Percentiles rank a stretch among this genome's conserved stretches.
Evolutionary conservation across 805 yeast species (phyloP).

Genomic region (Peterozyma xylosa): DNA sequence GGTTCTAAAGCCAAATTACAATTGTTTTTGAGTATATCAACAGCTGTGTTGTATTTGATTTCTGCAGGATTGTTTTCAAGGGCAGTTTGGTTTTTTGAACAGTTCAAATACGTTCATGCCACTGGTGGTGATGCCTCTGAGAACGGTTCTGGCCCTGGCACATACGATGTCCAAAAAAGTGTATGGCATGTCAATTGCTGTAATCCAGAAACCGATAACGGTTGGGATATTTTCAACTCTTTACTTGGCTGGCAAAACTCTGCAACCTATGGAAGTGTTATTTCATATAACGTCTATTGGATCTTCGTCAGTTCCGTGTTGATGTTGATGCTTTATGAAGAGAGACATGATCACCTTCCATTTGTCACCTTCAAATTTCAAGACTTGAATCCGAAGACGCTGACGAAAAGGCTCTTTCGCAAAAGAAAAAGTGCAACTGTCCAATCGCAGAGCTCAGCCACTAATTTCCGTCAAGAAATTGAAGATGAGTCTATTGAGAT

Average conservation of each 20-base stretch:
- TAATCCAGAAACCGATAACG: slow-evolving; percentile 84
- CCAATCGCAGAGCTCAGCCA: no score
- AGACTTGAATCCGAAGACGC: slow-evolving; percentile 54
- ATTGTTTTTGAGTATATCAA: slow-evolving; percentile 78
- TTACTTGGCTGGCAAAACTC: slow-evolving; percentile 96
- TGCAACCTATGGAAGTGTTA: slow-evolving; percentile 87
- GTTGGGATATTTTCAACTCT: slow-evolving; percentile 97
- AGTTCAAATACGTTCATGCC: slow-evolving; percentile 47
- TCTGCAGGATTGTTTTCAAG: slow-evolving; percentile 91
- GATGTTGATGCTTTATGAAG: slow-evolving; percentile 68
- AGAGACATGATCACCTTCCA: slow-evolving; percentile 77
- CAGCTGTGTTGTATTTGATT: slow-evolving; percentile 82
- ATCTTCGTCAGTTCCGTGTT: slow-evolving; percentile 49
- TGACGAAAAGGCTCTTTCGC: no score
- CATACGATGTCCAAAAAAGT: slow-evolving; percentile 69
- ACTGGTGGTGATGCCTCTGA: slow-evolving; percentile 97
- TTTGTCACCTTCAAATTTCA: slow-evolving; percentile 35
- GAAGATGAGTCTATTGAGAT: no score
- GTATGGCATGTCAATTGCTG: slow-evolving; percentile 99
- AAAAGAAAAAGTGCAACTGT: no score
- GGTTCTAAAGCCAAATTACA: slow-evolving; percentile 82
- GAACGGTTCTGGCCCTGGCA: slow-evolving; percentile 89
- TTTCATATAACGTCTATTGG: slow-evolving; percentile 90
- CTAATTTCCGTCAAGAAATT: no score
- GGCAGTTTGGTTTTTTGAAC: slow-evolving; percentile 87